Conservation (phyloP, 345 rosid genomes). For the Citrus australasica region DNA sequence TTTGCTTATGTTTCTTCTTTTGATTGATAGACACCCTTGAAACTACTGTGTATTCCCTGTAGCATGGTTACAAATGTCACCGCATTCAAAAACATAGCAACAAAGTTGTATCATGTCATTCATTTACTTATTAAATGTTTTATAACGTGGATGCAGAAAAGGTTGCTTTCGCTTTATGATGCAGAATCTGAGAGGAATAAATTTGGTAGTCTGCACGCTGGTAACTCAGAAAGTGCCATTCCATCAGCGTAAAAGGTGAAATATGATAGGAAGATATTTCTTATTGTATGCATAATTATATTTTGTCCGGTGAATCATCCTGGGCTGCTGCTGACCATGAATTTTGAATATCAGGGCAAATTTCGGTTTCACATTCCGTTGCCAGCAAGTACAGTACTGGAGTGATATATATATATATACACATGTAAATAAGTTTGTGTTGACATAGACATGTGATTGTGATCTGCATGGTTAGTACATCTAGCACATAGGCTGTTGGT, state of each 20-base stretch:
- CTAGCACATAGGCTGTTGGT: conserved; percentile 9
- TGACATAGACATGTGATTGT: not conserved
- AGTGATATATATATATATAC: not conserved
- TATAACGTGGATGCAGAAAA: conserved; percentile 32
- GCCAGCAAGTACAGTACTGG: not conserved
- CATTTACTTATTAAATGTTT: not conserved
- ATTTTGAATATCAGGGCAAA: not conserved
- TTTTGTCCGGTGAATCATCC: not conserved
- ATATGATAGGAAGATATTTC: not conserved
- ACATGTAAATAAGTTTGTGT: not conserved
- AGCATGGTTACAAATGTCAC: not conserved
- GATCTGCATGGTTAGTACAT: not conserved
- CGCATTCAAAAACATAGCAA: not conserved
- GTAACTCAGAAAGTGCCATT: conserved; percentile 22
- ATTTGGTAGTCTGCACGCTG: conserved; percentile 11
- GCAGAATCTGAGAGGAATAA: conserved; percentile 18
- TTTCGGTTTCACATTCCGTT: not conserved
- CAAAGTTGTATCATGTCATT: not conserved
- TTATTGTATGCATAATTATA: not conserved
- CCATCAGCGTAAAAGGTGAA: conserved; percentile 24
- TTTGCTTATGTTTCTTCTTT: not conserved
- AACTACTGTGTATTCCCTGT: not conserved
- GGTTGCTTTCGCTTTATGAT: conserved; percentile 32
- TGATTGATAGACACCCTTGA: not conserved
- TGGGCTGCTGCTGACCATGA: not conserved